These are phyloP conservation scores for Lactarius sp. DNA, from an alignment of 768 basidiomycete genomes.

Conservation along the genomic window DNA sequence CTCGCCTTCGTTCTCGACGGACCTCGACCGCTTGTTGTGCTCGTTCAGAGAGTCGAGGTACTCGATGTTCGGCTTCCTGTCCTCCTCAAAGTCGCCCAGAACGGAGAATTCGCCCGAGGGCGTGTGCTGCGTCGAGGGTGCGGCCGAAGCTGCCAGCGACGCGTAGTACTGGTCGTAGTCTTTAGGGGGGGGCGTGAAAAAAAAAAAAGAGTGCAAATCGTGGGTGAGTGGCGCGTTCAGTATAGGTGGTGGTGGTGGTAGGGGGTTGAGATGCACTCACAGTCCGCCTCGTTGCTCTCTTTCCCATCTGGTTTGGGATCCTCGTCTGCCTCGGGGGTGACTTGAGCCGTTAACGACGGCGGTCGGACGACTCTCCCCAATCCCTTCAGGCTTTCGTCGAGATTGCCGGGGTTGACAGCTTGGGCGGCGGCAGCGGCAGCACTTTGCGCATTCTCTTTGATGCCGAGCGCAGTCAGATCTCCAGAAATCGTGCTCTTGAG, in stretches of 20 bases:
- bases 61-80: slow-evolving; percentile 59
- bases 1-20: slow-evolving; percentile 41
- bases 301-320: slow-evolving; percentile 45
- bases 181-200: slow-evolving; percentile 29
- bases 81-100: slow-evolving; percentile 57
- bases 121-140: slow-evolving; percentile 55
- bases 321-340: slow-evolving; percentile 29
- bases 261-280: slow-evolving; percentile 39
- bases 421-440: slow-evolving; percentile 34
- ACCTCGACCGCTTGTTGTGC: slow-evolving; percentile 69
- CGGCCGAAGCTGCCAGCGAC: slow-evolving; percentile 59
- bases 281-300: slow-evolving; percentile 53
- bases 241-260: no score
- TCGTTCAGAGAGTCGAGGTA: slow-evolving; percentile 67
- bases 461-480: slow-evolving; percentile 81
- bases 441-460: slow-evolving; percentile 58
- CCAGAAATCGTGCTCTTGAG: slow-evolving; percentile 93
- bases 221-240: not conserved
- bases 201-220: not conserved
- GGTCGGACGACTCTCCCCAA: slow-evolving; percentile 38
- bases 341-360: slow-evolving; percentile 40
- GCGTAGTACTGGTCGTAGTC: slow-evolving; percentile 85
- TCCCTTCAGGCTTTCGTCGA: slow-evolving; percentile 67
- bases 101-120: slow-evolving; percentile 46
- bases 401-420: slow-evolving; percentile 27